These are phyloP conservation scores for Rhamnella rubrinervis DNA, from an alignment of 331 rosid species.

Conservation along the genomic window DNA sequence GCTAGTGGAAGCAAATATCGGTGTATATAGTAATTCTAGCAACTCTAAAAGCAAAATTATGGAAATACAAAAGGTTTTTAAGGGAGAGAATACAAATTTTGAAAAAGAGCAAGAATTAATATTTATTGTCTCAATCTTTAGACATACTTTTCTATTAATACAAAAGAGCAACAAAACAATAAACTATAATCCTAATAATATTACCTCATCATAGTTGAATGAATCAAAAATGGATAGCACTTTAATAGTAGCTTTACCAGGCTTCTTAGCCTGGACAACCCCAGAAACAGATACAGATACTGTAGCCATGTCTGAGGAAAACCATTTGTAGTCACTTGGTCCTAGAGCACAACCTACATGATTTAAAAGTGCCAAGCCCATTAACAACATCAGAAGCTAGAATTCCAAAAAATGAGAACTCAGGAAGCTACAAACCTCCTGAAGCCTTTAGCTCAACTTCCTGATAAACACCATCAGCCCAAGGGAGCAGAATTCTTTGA, in stretches of 20 bases:
- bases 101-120: not conserved
- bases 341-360: constrained; percentile 77
- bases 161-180: constrained; percentile 1
- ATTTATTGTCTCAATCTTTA: not conserved
- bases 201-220: constrained; percentile 88
- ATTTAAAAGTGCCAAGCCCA: constrained; percentile 13
- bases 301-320: constrained; percentile 64
- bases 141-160: not conserved
- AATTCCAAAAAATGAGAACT: constrained; percentile 26
- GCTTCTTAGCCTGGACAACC: constrained; percentile 79
- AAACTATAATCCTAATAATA: constrained; percentile 6
- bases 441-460: constrained; percentile 71
- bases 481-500: constrained; percentile 65
- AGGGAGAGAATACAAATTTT: constrained; percentile 12
- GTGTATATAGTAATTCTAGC: not conserved
- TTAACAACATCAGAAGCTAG: constrained; percentile 25
- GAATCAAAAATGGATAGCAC: constrained; percentile 70
- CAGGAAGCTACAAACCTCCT: constrained; percentile 68
- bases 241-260: constrained; percentile 83
- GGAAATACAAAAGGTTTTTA: not conserved
- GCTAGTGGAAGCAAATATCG: too few relatives aligned
- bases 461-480: constrained; percentile 84
- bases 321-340: constrained; percentile 78
- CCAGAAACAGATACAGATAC: constrained; percentile 80
- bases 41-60: not conserved